Percentiles rank a stretch among this genome's conserved stretches.
phyloP scores from a whole-genome alignment of 495 filamentous ascomycete species.

The Thermochaetoides thermophila region DNA sequence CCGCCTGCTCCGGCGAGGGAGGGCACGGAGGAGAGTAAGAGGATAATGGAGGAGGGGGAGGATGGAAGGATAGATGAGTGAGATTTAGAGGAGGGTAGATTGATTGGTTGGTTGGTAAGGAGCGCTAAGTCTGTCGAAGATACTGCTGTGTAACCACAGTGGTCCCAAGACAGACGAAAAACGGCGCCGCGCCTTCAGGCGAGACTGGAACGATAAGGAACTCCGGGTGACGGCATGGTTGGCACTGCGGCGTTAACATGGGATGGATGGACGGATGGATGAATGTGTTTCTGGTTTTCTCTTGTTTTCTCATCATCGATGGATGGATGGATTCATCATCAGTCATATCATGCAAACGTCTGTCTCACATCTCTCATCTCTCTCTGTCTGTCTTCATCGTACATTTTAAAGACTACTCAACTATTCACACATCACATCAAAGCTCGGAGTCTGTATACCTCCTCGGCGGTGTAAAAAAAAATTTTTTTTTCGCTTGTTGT shows the following conservation, averaged over 20 bases:
- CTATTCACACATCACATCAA: too few relatives aligned
- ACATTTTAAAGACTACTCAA: too few relatives aligned
- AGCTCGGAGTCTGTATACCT: constrained; percentile 5
- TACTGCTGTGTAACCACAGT: not conserved
- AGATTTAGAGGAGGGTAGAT: constrained; percentile 3
- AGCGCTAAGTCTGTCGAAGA: not conserved
- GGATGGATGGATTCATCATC: too few relatives aligned
- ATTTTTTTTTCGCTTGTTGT: constrained; percentile 3
- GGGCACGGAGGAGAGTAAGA: not conserved
- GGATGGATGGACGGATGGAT: too few relatives aligned
- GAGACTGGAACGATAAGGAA: constrained; percentile 9
- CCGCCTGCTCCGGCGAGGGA: constrained; percentile 9
- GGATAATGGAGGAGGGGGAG: not conserved
- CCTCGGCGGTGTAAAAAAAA: constrained; percentile 7
- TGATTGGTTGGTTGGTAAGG: not conserved
- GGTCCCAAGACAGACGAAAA: too few relatives aligned
- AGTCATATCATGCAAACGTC: too few relatives aligned
- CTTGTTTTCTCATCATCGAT: constrained; percentile 6
- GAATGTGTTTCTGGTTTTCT: too few relatives aligned
- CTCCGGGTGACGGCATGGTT: constrained; percentile 7
- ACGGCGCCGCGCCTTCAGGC: too few relatives aligned
- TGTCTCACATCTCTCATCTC: too few relatives aligned
- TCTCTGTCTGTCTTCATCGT: too few relatives aligned
- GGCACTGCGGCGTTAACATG: too few relatives aligned
- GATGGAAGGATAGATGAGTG: not conserved